A percentile compares a stretch with the other conserved stretches of the same genome.
These are phyloP conservation scores for Xerocomus nothofagi DNA, from an alignment of 1,284 basidiomycete genomes.

Conservation along the genomic window DNA sequence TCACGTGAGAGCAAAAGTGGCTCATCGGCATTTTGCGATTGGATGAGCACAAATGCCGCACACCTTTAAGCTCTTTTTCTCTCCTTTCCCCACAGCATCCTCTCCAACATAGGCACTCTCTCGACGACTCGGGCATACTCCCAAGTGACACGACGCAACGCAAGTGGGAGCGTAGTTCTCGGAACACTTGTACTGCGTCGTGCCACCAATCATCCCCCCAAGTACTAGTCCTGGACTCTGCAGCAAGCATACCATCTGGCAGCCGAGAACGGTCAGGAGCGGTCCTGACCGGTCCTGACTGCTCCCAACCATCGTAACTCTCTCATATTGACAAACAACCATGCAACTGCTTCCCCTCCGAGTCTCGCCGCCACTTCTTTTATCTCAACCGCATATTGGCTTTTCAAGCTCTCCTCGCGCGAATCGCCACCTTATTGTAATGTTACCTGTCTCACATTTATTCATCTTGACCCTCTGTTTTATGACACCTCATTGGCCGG, in stretches of 20 bases:
- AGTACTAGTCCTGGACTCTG: too few relatives aligned
- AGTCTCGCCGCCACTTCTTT: not conserved
- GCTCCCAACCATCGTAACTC: too few relatives aligned
- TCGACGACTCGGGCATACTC: not conserved
- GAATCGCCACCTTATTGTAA: not conserved
- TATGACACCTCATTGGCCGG: not conserved
- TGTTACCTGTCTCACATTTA: not conserved
- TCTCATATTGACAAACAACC: too few relatives aligned
- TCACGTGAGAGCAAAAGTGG: too few relatives aligned
- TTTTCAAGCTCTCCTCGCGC: not conserved
- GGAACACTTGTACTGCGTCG: conserved; percentile 39
- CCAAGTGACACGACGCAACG: conserved; percentile 17
- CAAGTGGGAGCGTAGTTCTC: conserved; percentile 53
- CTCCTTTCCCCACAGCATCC: not conserved
- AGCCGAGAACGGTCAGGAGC: too few relatives aligned
- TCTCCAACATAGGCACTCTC: not conserved
- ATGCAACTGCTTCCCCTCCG: too few relatives aligned
- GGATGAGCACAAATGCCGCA: conserved; percentile 36
- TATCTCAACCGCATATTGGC: not conserved
- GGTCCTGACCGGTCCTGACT: too few relatives aligned
- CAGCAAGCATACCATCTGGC: too few relatives aligned
- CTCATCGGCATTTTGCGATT: conserved; percentile 29
- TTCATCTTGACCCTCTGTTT: not conserved
- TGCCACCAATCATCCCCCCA: conserved; percentile 4
- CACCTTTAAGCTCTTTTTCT: not conserved